A percentile compares a stretch with the other conserved stretches of the same genome.
These are phyloP conservation scores for Pleurostoma richardsiae DNA, from an alignment of 2,329 filamentous ascomycete genomes.

Conservation along the genomic window DNA sequence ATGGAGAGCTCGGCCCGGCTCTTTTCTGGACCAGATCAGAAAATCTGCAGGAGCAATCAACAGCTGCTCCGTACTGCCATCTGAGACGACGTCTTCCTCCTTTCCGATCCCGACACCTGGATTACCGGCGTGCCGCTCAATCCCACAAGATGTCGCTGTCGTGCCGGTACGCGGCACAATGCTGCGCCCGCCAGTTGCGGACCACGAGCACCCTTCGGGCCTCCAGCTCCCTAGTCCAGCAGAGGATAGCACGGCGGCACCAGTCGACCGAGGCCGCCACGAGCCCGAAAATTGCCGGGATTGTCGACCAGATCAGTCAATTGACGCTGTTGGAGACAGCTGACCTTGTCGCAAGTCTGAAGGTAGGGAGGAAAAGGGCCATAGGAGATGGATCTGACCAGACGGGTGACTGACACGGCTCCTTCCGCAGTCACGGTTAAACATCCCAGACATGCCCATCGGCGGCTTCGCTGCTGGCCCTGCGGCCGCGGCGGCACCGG, in stretches of 20 bases:
- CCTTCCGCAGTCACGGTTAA: constrained; percentile 69
- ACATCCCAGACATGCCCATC: constrained; percentile 96
- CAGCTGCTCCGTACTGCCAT: background rate
- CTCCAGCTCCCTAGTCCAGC: constrained; percentile 39
- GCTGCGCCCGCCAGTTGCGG: constrained; percentile 59
- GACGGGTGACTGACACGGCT: constrained; percentile 4
- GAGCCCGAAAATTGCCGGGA: constrained; percentile 88
- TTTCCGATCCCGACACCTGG: constrained; percentile 3
- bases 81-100: constrained; percentile 1
- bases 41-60: constrained; percentile 13
- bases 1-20: background rate
- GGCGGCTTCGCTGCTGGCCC: constrained; percentile 78
- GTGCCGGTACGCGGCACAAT: constrained; percentile 58
- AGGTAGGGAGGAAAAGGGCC: constrained; percentile 53
- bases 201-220: constrained; percentile 38
- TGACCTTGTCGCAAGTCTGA: constrained; percentile 88
- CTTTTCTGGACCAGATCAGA: constrained; percentile 4
- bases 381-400: background rate
- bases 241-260: constrained; percentile 66
- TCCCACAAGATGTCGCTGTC: constrained; percentile 53
- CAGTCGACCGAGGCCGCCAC: constrained; percentile 73
- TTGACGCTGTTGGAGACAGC: constrained; percentile 97
- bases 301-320: constrained; percentile 98
- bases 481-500: constrained; percentile 52
- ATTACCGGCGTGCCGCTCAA: constrained; percentile 6